Conservation (phyloP, 495 filamentous ascomycete genomes). For the Daldinia loculata region DNA sequence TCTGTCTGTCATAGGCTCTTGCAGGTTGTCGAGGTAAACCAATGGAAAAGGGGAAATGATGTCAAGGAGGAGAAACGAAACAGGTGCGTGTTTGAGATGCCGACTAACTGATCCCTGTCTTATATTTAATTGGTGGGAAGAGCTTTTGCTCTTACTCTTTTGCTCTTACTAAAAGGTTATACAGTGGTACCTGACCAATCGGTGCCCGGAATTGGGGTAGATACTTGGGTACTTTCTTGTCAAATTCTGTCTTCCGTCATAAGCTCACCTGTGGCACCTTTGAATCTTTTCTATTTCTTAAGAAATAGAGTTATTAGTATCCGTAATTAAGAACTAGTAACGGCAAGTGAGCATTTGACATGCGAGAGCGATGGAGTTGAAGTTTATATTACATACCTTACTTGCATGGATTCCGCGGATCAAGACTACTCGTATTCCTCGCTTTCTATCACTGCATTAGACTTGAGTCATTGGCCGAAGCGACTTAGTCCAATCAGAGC, state of each 20-base stretch:
- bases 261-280: background rate
- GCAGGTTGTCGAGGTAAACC: slow-evolving; percentile 16
- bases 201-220: background rate
- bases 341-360: background rate
- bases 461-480: slow-evolving; percentile 36
- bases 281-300: background rate
- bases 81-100: slow-evolving; percentile 42
- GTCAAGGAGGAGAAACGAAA: slow-evolving; percentile 44
- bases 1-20: slow-evolving; percentile 4
- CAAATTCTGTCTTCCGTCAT: background rate
- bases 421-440: slow-evolving; percentile 1
- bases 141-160: too few relatives aligned
- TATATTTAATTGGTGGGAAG: slow-evolving; percentile 26
- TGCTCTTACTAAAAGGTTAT: slow-evolving; percentile 8
- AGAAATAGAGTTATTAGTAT: background rate
- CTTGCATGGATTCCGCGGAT: background rate
- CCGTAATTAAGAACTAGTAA: background rate
- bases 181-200: background rate
- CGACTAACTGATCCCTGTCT: slow-evolving; percentile 25
- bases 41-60: slow-evolving; percentile 32
- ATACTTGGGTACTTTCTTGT: background rate
- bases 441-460: background rate
- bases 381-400: background rate
- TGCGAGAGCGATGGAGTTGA: background rate
- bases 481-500: slow-evolving; percentile 10